Evolutionary conservation across 768 basidiomycete genomes (phyloP).

Genomic region (Lactarius quietus): DNA sequence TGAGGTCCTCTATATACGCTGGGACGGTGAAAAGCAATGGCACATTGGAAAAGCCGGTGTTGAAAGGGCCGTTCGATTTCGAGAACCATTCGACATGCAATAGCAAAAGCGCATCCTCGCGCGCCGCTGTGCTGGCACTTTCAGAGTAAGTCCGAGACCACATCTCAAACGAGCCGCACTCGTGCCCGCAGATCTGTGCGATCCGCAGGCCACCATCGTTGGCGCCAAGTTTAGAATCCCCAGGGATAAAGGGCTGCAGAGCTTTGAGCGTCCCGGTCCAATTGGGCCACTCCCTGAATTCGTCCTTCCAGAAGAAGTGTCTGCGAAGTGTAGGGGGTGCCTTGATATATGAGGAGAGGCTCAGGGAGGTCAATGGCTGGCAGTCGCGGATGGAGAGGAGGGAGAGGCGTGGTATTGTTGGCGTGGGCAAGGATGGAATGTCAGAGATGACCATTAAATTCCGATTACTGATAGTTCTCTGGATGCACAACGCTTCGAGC

Average conservation of each 20-base stretch:
- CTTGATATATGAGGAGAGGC: slow-evolving; percentile 7
- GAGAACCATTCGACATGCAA: slow-evolving; percentile 4
- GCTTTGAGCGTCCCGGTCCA: not conserved
- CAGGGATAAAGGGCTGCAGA: slow-evolving; percentile 10
- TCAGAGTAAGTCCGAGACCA: not conserved
- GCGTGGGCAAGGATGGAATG: too few relatives aligned
- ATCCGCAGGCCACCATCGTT: slow-evolving; percentile 6
- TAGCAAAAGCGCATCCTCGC: slow-evolving; percentile 8
- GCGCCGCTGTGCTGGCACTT: not conserved
- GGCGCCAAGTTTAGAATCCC: not conserved
- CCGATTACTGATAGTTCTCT: not conserved
- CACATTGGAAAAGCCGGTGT: slow-evolving; percentile 7
- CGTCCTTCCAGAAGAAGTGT: slow-evolving; percentile 15
- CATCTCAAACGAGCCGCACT: not conserved
- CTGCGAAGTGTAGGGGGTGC: slow-evolving; percentile 10
- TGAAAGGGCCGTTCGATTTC: not conserved
- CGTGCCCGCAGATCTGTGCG: not conserved
- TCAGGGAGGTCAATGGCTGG: slow-evolving; percentile 2
- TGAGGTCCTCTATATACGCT: not conserved
- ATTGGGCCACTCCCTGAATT: not conserved
- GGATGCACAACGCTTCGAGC: slow-evolving; percentile 7
- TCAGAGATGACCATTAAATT: not conserved
- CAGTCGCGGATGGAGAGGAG: slow-evolving; percentile 10
- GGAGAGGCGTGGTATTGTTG: not conserved
- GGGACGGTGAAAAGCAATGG: not conserved